phyloP scores from a whole-genome alignment of 768 basidiomycete species.

The Pisolithus albus region DNA sequence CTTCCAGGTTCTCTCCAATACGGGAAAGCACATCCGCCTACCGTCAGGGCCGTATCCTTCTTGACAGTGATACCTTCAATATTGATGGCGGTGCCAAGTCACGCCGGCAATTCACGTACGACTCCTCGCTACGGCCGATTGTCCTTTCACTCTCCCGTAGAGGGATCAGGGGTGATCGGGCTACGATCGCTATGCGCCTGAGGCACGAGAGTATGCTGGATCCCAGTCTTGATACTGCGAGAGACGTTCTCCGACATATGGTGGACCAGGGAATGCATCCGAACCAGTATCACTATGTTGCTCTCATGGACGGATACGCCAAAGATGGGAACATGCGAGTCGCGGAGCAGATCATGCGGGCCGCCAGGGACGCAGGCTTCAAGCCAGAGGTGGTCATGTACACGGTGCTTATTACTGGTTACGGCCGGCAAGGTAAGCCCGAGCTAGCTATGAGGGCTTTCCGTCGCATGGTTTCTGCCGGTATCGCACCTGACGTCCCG shows the following conservation, averaged over 20 bases:
- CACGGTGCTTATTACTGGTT: conserved; percentile 70
- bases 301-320: conserved; percentile 71
- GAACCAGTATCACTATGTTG: conserved; percentile 63
- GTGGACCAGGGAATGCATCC: conserved; percentile 64
- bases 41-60: conserved; percentile 9
- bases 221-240: conserved; percentile 44
- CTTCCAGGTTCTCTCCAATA: conserved; percentile 33
- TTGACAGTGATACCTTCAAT: conserved; percentile 34
- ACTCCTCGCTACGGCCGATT: conserved; percentile 33
- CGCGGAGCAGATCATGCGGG: conserved; percentile 50
- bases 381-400: conserved; percentile 61
- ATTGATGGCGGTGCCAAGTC: conserved; percentile 42
- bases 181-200: conserved; percentile 56
- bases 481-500: conserved; percentile 62
- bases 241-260: conserved; percentile 51
- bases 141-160: conserved; percentile 41
- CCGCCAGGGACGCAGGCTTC: conserved; percentile 44
- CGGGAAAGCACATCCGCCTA: conserved; percentile 13
- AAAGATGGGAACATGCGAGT: conserved; percentile 50
- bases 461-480: conserved; percentile 52
- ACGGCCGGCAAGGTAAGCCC: conserved; percentile 55
- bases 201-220: conserved; percentile 51
- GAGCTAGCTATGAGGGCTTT: conserved; percentile 49
- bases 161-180: conserved; percentile 47
- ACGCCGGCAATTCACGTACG: conserved; percentile 25